Conservation (phyloP, 345 rosid genomes). For the Orychophragmus violaceus region DNA sequence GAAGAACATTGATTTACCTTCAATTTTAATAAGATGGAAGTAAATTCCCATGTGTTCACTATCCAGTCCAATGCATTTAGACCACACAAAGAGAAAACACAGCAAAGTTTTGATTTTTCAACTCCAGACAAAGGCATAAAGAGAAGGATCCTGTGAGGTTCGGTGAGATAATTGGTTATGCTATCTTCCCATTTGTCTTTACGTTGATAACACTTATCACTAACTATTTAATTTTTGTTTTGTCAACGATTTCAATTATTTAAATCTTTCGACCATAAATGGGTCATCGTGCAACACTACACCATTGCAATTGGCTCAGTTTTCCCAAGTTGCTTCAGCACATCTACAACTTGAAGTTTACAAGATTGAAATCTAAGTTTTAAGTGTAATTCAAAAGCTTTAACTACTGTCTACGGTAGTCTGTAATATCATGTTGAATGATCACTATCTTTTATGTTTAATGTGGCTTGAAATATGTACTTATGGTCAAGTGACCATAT, state of each 20-base stretch:
- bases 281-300: neutral
- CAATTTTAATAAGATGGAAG: neutral
- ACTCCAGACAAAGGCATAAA: slow-evolving; percentile 12
- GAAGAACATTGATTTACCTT: neutral
- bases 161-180: neutral
- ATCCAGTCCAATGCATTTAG: slow-evolving; percentile 3
- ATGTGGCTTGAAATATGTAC: neutral
- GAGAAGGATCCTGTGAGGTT: slow-evolving; percentile 18
- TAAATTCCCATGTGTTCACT: neutral
- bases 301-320: neutral
- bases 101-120: neutral
- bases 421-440: neutral
- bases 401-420: too few relatives aligned
- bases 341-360: neutral
- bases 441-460: neutral
- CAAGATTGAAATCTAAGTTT: neutral
- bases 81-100: neutral
- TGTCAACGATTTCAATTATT: neutral
- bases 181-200: neutral
- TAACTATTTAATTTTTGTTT: neutral
- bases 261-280: neutral
- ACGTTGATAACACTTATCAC: neutral
- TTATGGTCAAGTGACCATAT: neutral
- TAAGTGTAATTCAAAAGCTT: neutral
- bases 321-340: neutral